Conservation (phyloP, 2,329 filamentous ascomycete genomes). For the Raffaelea deltoideospora region DNA sequence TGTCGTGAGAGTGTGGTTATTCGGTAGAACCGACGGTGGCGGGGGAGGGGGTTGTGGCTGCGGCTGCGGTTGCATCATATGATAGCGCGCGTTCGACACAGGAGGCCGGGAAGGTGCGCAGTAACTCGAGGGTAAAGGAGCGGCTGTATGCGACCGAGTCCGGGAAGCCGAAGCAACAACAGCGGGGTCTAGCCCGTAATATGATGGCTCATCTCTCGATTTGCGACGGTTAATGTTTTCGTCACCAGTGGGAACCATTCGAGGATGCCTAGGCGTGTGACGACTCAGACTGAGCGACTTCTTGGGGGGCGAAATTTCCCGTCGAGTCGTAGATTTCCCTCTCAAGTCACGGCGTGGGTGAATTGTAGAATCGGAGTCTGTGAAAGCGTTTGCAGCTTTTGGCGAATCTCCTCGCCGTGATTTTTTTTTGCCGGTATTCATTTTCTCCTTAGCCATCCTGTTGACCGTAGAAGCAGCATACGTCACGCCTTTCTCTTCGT, state of each 20-base stretch:
- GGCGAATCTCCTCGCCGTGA: constrained; percentile 22
- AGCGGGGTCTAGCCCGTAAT: constrained; percentile 22
- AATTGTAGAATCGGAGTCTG: constrained; percentile 28
- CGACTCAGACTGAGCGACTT: constrained; percentile 12
- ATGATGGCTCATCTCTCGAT: constrained; percentile 21
- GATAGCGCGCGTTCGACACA: constrained; percentile 19
- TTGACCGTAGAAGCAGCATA: constrained; percentile 34
- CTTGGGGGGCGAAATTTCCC: constrained; percentile 12
- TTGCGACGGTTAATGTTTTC: constrained; percentile 14
- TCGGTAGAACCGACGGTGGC: not conserved
- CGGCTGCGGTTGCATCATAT: constrained; percentile 15
- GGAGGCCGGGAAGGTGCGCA: constrained; percentile 22
- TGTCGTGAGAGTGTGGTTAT: not conserved
- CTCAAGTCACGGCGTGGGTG: constrained; percentile 19
- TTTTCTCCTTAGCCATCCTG: constrained; percentile 30
- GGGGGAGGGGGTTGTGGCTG: constrained; percentile 13
- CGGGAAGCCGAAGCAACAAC: constrained; percentile 14
- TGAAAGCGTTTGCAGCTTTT: constrained; percentile 18
- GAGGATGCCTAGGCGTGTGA: constrained; percentile 19
- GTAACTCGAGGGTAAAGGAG: constrained; percentile 20
- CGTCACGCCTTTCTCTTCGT: constrained; percentile 19
- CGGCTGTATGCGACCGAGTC: constrained; percentile 21
- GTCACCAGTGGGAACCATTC: constrained; percentile 22
- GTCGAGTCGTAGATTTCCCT: not conserved
- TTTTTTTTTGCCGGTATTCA: constrained; percentile 36